Evolutionary conservation across 305 asterid genomes (phyloP).

Genomic region (Fraxinus dipetala): DNA sequence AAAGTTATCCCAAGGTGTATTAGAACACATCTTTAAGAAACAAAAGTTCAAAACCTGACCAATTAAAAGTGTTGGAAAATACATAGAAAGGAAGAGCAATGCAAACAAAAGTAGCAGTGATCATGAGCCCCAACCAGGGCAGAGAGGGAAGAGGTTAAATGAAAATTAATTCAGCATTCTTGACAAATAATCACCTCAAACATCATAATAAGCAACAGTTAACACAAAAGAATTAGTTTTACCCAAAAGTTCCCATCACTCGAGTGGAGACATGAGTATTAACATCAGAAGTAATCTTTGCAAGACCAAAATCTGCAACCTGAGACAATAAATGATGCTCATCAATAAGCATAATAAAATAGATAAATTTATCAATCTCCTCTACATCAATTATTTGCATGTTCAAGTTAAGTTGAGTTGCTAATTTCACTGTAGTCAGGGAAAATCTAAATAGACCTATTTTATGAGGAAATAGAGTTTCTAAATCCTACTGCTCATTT

Average conservation of each 20-base stretch:
- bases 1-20: background rate
- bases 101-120: background rate
- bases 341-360: slow-evolving; percentile 10
- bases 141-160: background rate
- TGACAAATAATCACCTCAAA: background rate
- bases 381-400: background rate
- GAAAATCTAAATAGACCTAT: background rate
- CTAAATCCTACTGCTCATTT: background rate
- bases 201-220: background rate
- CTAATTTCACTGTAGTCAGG: background rate
- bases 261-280: slow-evolving; percentile 90
- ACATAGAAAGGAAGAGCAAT: background rate
- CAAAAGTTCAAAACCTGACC: background rate
- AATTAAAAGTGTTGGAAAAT: background rate
- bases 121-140: background rate
- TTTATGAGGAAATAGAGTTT: background rate
- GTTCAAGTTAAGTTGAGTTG: background rate
- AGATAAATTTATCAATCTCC: slow-evolving; percentile 7
- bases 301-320: slow-evolving; percentile 98
- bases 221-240: slow-evolving; percentile 15
- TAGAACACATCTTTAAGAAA: background rate
- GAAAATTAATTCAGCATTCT: background rate
- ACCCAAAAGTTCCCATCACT: slow-evolving; percentile 99
- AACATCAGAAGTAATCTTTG: slow-evolving; percentile 62
- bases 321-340: slow-evolving; percentile 31